Conservation (phyloP, 179 eudicot species). For the Patellifolia procumbens region DNA sequence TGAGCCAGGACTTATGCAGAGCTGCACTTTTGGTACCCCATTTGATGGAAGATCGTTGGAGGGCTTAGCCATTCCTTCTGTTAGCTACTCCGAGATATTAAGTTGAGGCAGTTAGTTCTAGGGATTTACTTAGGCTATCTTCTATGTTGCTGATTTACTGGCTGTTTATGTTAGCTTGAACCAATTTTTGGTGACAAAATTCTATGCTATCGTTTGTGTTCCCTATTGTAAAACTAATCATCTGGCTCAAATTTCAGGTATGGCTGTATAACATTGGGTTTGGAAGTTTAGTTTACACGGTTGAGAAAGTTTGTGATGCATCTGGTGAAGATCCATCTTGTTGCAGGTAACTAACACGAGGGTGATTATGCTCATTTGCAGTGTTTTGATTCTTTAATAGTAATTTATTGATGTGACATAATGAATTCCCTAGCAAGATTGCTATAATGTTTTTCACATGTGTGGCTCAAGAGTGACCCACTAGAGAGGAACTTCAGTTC, state of each 20-base stretch:
- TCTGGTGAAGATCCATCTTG: conserved; percentile 96
- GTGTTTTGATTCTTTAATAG: not conserved
- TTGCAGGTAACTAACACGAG: conserved; percentile 61
- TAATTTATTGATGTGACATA: not conserved
- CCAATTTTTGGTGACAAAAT: not conserved
- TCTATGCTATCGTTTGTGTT: conserved; percentile 3
- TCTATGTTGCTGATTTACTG: not conserved
- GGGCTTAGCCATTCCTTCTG: not conserved
- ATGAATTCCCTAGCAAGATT: not conserved
- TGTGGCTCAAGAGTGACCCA: not conserved
- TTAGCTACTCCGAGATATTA: not conserved
- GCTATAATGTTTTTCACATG: too few species aligned
- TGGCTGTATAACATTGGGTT: conserved; percentile 67
- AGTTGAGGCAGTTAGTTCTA: conserved; percentile 11
- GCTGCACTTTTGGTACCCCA: not conserved
- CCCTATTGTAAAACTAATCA: not conserved
- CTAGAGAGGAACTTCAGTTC: not conserved
- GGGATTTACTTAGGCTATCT: not conserved
- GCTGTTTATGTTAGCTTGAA: not conserved
- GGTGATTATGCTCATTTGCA: not conserved
- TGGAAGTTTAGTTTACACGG: conserved; percentile 59
- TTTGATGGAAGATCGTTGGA: not conserved
- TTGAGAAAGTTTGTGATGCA: conserved; percentile 79
- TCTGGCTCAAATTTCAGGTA: conserved; percentile 50
- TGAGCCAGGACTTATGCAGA: not conserved